These are phyloP conservation scores for Nemania serpens DNA, from an alignment of 2,329 filamentous ascomycete species.

Conservation along the genomic window DNA sequence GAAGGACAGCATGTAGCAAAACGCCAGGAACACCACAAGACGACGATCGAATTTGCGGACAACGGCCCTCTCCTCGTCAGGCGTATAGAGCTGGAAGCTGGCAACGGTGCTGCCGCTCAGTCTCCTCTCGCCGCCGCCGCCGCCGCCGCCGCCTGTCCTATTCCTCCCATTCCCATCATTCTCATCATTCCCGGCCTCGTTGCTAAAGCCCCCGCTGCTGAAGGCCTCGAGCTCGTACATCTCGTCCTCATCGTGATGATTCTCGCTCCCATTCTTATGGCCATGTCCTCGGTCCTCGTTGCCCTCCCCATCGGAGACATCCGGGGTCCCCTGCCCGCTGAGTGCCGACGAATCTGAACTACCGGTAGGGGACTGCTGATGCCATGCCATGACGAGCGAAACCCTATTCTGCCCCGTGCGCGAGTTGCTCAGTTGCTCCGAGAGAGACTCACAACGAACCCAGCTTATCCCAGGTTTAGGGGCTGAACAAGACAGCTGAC, in stretches of 20 bases:
- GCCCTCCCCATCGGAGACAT: neutral
- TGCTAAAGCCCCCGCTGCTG: neutral
- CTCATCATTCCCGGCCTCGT: neutral
- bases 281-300: neutral
- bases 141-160: slow-evolving; percentile 11
- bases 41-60: slow-evolving; percentile 76
- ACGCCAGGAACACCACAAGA: slow-evolving; percentile 78
- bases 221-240: slow-evolving; percentile 32
- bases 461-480: no score
- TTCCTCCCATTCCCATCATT: slow-evolving; percentile 15
- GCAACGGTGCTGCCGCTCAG: slow-evolving; percentile 29
- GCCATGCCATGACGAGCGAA: slow-evolving; percentile 4
- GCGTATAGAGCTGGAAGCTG: slow-evolving; percentile 48
- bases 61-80: slow-evolving; percentile 74
- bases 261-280: neutral
- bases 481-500: no score
- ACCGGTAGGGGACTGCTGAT: neutral
- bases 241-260: slow-evolving; percentile 12
- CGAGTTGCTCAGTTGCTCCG: no score
- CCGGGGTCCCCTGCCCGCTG: neutral
- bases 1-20: slow-evolving; percentile 85
- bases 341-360: slow-evolving; percentile 7
- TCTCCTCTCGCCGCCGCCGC: slow-evolving; percentile 14
- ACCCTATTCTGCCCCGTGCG: no score
- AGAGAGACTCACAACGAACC: no score